Evolutionary conservation across 2,329 filamentous ascomycete genomes (phyloP).

Genomic region (Phoma herbarum): DNA sequence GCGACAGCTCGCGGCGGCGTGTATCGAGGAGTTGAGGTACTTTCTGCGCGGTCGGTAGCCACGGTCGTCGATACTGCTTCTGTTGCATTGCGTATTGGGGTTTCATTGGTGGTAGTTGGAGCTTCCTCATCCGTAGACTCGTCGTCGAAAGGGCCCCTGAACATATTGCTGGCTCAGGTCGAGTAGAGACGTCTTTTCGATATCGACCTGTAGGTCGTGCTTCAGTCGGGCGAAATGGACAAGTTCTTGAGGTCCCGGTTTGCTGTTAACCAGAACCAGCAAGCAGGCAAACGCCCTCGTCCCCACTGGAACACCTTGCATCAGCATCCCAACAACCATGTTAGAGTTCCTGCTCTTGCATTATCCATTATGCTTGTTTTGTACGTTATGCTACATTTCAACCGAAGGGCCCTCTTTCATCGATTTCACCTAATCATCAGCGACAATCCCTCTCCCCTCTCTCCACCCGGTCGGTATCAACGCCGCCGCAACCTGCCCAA

Average conservation of each 20-base stretch:
- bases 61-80: background rate
- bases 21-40: no score
- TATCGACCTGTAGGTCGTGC: no score
- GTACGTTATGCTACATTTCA: constrained; percentile 26
- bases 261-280: background rate
- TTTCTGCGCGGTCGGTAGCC: background rate
- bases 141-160: background rate
- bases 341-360: background rate
- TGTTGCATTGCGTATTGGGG: background rate
- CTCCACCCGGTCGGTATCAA: constrained; percentile 87
- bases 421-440: background rate
- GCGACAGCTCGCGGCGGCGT: no score
- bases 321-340: no score
- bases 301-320: background rate
- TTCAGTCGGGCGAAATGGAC: background rate
- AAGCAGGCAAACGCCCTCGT: background rate
- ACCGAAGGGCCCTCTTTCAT: no score
- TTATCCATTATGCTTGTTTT: background rate
- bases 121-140: background rate
- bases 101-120: background rate
- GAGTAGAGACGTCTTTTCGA: no score
- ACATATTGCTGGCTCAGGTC: background rate
- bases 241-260: background rate
- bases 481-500: constrained; percentile 84
- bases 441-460: constrained; percentile 44